Base-by-base conservation (phyloP, 1,284 basidiomycete species). In the Gymnopus androsaceus region DNA sequence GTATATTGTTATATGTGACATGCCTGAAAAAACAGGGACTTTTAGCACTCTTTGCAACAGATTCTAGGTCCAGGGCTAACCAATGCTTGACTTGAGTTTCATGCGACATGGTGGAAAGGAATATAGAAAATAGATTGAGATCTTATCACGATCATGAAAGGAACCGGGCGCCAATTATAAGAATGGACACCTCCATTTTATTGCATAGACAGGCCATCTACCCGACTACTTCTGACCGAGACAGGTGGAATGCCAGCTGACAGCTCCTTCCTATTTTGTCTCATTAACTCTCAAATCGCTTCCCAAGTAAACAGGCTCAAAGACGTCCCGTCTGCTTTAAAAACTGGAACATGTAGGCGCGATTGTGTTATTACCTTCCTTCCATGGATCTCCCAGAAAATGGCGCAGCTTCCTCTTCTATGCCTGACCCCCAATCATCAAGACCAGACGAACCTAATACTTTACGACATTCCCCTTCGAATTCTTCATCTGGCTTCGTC, bases 1-100 rank as follows among this genome's bases (percentile, higher is more conserved):
- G 91, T 59, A 94, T 84, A 34, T 92, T 86, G 63, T 94, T 91
- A 76, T 94, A 94, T 15, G 92, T 93, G 51, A 86, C 77, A 55
- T 75, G 82, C 67, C n/a, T n/a, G n/a, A n/a, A n/a, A n/a, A n/a
- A n/a, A n/a, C 81, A 64, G 66, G n/a, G n/a, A n/a, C n/a, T n/a
- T n/a, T n/a, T n/a, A n/a, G n/a, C n/a, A n/a, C n/a, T n/a, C n/a
- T n/a, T n/a, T n/a, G n/a, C n/a, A n/a, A n/a, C n/a, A n/a, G n/a
- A n/a, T n/a, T n/a, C n/a, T n/a, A n/a, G n/a, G n/a, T n/a, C n/a
- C n/a, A n/a, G n/a, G n/a, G n/a, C n/a, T n/a, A n/a, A n/a, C n/a
- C 19, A 50, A 19, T 92, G 90, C 64, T 84, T 71, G 42, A 82
- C 75, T 64, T 82, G 42, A 25, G 30, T 42, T 56, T 56, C 75